These are phyloP conservation scores for Xylaria sp. DNA, from an alignment of 2,329 filamentous ascomycete genomes.

Conservation along the genomic window DNA sequence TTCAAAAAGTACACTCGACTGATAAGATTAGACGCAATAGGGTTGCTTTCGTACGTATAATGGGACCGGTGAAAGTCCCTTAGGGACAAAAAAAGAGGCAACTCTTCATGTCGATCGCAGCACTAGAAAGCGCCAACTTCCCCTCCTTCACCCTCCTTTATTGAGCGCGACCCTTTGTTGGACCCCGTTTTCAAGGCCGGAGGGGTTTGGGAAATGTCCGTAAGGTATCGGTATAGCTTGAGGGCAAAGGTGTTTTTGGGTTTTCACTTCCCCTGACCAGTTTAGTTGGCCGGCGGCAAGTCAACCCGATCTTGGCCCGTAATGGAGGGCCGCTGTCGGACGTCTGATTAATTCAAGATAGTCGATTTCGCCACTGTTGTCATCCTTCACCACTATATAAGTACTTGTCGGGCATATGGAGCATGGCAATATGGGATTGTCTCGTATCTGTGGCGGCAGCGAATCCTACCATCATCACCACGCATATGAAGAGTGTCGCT, in stretches of 20 bases:
- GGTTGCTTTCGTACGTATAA: constrained; percentile 30
- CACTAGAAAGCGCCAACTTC: constrained; percentile 17
- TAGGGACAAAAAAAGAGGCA: constrained; percentile 21
- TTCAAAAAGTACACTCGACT: constrained; percentile 8
- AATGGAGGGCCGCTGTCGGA: constrained; percentile 41
- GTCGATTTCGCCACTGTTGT: constrained; percentile 24
- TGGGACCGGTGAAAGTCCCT: constrained; percentile 29
- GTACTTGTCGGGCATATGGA: constrained; percentile 13
- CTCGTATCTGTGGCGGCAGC: constrained; percentile 21
- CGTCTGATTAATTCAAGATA: constrained; percentile 21
- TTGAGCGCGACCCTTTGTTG: constrained; percentile 4
- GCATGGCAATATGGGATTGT: constrained; percentile 12
- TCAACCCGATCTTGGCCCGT: constrained; percentile 16
- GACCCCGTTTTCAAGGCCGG: constrained; percentile 12
- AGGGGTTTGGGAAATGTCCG: constrained; percentile 3
- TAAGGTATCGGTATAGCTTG: constrained; percentile 1
- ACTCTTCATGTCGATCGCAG: constrained; percentile 30
- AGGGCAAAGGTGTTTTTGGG: background rate
- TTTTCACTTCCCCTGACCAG: constrained; percentile 12
- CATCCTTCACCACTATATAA: constrained; percentile 27
- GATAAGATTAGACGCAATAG: constrained; percentile 25
- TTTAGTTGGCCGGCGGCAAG: constrained; percentile 11
- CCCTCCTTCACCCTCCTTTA: constrained; percentile 31
- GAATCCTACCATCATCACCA: constrained; percentile 2
- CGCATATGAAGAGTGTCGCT: constrained; percentile 20